These are phyloP conservation scores for Cenchrus fungigraminus DNA, from an alignment of 176 grass and related monocot genomes.

Conservation along the genomic window DNA sequence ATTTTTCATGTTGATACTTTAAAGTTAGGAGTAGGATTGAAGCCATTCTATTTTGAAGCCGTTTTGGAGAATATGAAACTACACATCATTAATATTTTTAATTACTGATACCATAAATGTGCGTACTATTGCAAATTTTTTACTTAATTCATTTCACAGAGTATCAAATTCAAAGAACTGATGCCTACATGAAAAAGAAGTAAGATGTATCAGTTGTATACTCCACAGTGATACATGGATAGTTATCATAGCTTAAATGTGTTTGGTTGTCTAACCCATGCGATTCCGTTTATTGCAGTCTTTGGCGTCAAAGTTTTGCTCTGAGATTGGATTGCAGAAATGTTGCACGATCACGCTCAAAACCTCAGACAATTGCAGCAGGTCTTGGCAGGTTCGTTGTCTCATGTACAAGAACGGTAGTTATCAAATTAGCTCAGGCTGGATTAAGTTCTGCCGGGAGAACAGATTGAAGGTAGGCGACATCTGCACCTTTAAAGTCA, in stretches of 20 bases:
- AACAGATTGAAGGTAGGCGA: constrained; percentile 37
- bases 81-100: not conserved
- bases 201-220: not conserved
- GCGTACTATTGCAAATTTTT: not conserved
- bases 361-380: not conserved
- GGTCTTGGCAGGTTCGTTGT: constrained; percentile 22
- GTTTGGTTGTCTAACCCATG: not conserved
- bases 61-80: not conserved
- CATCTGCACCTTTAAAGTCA: constrained; percentile 27
- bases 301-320: not conserved
- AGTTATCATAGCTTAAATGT: not conserved
- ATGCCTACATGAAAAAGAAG: not conserved
- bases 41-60: not conserved
- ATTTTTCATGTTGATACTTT: not conserved
- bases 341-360: not conserved
- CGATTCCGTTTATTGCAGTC: not conserved
- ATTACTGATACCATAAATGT: not conserved
- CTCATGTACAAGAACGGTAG: too few relatives aligned
- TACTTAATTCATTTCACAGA: not conserved
- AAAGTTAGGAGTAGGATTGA: not conserved
- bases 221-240: not conserved
- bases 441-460: constrained; percentile 18
- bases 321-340: not conserved
- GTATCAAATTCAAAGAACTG: not conserved
- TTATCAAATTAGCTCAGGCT: not conserved